These are phyloP conservation scores for Penicillium waksmanii DNA, from an alignment of 495 filamentous ascomycete genomes.

Conservation along the genomic window DNA sequence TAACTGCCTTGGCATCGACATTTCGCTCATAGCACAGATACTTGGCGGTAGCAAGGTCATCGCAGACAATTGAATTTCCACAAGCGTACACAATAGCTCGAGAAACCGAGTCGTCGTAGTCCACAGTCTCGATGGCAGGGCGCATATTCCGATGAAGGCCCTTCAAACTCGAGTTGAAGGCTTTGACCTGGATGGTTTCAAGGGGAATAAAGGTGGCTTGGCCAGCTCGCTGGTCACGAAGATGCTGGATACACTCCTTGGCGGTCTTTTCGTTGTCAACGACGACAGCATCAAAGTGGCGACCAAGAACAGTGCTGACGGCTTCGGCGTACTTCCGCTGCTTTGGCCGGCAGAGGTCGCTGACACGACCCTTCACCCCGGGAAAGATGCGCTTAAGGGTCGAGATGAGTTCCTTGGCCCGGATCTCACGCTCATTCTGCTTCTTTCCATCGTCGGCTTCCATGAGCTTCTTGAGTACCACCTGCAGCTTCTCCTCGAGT, in stretches of 20 bases:
- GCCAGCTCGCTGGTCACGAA: constrained; percentile 83
- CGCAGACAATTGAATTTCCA: constrained; percentile 94
- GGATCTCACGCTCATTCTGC: constrained; percentile 78
- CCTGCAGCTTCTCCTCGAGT: constrained; percentile 86
- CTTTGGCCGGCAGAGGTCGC: constrained; percentile 92
- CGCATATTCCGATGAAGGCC: constrained; percentile 83
- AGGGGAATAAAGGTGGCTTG: constrained; percentile 92
- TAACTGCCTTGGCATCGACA: constrained; percentile 91
- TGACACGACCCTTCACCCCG: constrained; percentile 86
- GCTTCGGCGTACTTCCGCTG: constrained; percentile 95
- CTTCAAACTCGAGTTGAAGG: constrained; percentile 86
- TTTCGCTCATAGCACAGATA: constrained; percentile 84
- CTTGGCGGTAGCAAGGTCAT: constrained; percentile 82
- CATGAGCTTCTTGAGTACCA: constrained; percentile 74
- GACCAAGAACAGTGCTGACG: constrained; percentile 87
- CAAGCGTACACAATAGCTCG: constrained; percentile 94
- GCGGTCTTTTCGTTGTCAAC: constrained; percentile 97
- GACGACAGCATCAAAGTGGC: constrained; percentile 90
- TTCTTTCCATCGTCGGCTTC: constrained; percentile 83
- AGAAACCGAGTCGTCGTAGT: constrained; percentile 85
- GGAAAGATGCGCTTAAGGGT: constrained; percentile 90
- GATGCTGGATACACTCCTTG: constrained; percentile 90
- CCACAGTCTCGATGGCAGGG: constrained; percentile 93
- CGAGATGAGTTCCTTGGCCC: constrained; percentile 76
- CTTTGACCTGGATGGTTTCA: constrained; percentile 93